Conservation (phyloP, 2,329 filamentous ascomycete genomes). For the Geosmithia morbida region DNA sequence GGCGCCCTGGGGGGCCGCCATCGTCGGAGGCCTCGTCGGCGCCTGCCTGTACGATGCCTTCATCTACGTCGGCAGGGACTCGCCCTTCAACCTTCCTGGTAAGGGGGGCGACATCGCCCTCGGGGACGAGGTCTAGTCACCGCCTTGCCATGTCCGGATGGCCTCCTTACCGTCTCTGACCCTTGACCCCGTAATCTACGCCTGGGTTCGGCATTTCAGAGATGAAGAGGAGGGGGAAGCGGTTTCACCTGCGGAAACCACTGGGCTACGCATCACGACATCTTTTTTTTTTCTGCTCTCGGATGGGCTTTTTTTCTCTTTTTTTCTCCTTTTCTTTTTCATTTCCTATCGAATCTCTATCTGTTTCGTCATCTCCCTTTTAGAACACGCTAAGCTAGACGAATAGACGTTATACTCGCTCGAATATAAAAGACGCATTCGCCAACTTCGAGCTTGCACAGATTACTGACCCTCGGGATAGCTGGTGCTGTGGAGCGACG, state of each 20-base stretch:
- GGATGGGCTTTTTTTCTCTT: not conserved
- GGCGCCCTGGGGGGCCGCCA: slow-evolving; percentile 1
- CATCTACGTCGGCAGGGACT: not conserved
- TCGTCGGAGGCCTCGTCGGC: not conserved
- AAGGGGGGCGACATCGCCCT: not conserved
- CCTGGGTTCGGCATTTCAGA: too few species aligned
- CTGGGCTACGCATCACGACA: not conserved
- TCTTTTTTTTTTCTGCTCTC: not conserved
- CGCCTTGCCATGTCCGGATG: too few species aligned
- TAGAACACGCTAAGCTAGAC: too few species aligned
- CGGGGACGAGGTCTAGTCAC: not conserved
- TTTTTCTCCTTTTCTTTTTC: not conserved
- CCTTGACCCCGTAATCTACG: too few species aligned
- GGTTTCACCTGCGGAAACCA: not conserved
- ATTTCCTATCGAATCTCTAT: too few species aligned
- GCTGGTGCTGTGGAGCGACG: slow-evolving; percentile 11
- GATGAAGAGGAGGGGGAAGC: too few species aligned
- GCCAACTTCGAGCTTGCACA: not conserved
- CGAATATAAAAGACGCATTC: not conserved
- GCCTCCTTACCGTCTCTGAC: too few species aligned
- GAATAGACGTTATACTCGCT: not conserved
- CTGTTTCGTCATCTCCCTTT: too few species aligned
- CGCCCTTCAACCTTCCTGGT: slow-evolving; percentile 1
- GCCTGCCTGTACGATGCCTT: slow-evolving; percentile 1
- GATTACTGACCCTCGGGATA: slow-evolving; percentile 7